These are phyloP conservation scores for Hydnum rufescens DNA, from an alignment of 768 basidiomycete species.

Conservation along the genomic window DNA sequence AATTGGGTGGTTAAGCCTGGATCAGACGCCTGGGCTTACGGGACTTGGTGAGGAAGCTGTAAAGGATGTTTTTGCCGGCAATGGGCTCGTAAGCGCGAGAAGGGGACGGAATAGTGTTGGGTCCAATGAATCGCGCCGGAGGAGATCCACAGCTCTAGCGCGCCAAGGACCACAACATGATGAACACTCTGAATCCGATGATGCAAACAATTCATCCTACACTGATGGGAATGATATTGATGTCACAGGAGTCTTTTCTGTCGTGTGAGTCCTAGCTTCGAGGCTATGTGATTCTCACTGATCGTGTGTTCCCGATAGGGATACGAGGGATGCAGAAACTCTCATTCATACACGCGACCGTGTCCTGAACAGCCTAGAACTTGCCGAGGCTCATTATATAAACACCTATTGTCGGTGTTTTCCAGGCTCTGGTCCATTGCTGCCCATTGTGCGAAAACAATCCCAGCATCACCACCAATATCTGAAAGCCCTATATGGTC, in stretches of 20 bases:
- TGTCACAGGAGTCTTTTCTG: slow-evolving; percentile 51
- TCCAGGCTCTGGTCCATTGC: slow-evolving; percentile 44
- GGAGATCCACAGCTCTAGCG: not conserved
- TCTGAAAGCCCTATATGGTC: slow-evolving; percentile 42
- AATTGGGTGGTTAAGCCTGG: slow-evolving; percentile 53
- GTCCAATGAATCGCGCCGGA: slow-evolving; percentile 5
- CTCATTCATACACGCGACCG: slow-evolving; percentile 59
- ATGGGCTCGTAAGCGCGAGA: slow-evolving; percentile 26
- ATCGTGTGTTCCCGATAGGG: slow-evolving; percentile 22
- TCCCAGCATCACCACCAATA: slow-evolving; percentile 49
- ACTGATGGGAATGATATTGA: slow-evolving; percentile 33
- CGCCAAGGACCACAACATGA: too few species aligned
- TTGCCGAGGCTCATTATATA: slow-evolving; percentile 62
- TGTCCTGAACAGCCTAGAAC: slow-evolving; percentile 60
- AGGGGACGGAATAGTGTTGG: slow-evolving; percentile 22
- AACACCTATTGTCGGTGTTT: slow-evolving; percentile 52
- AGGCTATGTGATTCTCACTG: not conserved
- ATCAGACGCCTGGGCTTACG: slow-evolving; percentile 41
- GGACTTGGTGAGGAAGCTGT: slow-evolving; percentile 56
- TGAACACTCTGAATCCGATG: not conserved
- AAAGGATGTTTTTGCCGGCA: slow-evolving; percentile 46
- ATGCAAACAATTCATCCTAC: slow-evolving; percentile 1
- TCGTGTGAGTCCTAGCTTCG: slow-evolving; percentile 29
- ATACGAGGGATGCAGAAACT: slow-evolving; percentile 42
- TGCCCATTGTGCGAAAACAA: slow-evolving; percentile 56